These are phyloP conservation scores for Nakazawaea populi DNA, from an alignment of 805 yeast species.

Conservation along the genomic window DNA sequence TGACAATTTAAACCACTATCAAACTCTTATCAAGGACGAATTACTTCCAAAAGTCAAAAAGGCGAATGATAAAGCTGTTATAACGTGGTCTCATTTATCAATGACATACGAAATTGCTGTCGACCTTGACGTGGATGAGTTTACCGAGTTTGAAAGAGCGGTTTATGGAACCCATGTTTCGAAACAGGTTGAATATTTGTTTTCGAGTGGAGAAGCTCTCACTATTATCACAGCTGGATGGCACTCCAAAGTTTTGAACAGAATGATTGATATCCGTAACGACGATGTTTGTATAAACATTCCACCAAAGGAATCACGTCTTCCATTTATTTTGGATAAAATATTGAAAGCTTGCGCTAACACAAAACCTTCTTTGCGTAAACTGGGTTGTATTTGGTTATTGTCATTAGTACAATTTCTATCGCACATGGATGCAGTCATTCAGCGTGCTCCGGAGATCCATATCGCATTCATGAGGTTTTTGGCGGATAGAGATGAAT, in stretches of 20 bases:
- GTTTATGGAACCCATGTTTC: slow-evolving; percentile 56
- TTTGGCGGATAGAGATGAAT: slow-evolving; percentile 74
- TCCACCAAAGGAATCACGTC: slow-evolving; percentile 7
- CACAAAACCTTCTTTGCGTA: slow-evolving; percentile 70
- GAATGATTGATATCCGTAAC: slow-evolving; percentile 50
- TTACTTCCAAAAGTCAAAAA: slow-evolving; percentile 40
- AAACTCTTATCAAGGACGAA: slow-evolving; percentile 20
- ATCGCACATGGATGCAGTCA: slow-evolving; percentile 37
- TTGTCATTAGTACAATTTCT: slow-evolving; percentile 75
- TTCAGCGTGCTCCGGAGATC: slow-evolving; percentile 44
- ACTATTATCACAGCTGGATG: slow-evolving; percentile 70
- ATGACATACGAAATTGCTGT: slow-evolving; percentile 21
- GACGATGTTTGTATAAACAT: slow-evolving; percentile 13
- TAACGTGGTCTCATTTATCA: slow-evolving; percentile 51
- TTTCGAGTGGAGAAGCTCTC: slow-evolving; percentile 81
- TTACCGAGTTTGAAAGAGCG: slow-evolving; percentile 30
- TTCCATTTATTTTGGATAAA: slow-evolving; percentile 33
- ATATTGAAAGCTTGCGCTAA: slow-evolving; percentile 49
- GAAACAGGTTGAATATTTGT: slow-evolving; percentile 69
- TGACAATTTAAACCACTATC: slow-evolving; percentile 17
- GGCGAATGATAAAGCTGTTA: slow-evolving; percentile 52
- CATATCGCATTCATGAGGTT: slow-evolving; percentile 75
- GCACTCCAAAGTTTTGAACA: slow-evolving; percentile 51
- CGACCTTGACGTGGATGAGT: slow-evolving; percentile 20
- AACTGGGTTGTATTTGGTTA: slow-evolving; percentile 81